Conservation (phyloP, 176 grass and related monocot genomes). For the Cenchrus fungigraminus region DNA sequence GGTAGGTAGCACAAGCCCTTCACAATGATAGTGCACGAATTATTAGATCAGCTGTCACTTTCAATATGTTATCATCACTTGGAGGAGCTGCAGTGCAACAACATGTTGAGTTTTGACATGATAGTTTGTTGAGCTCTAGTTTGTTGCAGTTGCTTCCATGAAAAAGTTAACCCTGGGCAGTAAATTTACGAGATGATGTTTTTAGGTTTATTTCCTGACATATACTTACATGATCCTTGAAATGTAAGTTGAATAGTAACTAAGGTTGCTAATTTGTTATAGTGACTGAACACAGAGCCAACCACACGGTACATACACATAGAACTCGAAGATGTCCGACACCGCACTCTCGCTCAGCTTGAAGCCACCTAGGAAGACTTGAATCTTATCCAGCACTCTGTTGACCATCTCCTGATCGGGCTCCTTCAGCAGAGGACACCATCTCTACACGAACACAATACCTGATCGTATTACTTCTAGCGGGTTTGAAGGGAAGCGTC, state of each 20-base stretch:
- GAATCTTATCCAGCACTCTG: too few species aligned
- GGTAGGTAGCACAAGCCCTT: slow-evolving; percentile 23
- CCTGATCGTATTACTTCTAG: too few species aligned
- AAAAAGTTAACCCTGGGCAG: neutral
- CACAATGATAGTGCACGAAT: neutral
- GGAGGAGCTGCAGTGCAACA: neutral
- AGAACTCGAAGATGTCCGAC: too few species aligned
- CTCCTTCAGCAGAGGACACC: too few species aligned
- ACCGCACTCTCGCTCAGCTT: too few species aligned
- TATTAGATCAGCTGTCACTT: slow-evolving; percentile 37
- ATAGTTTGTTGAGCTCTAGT: neutral
- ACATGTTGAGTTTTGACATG: neutral
- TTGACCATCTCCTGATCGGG: too few species aligned
- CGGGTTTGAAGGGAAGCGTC: too few species aligned
- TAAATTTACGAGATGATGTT: neutral
- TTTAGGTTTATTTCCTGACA: neutral
- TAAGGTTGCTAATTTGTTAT: neutral
- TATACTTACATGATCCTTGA: neutral
- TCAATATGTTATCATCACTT: slow-evolving; percentile 35
- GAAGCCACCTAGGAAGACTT: too few species aligned
- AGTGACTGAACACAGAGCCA: neutral
- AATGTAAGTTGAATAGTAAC: neutral
- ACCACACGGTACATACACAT: too few species aligned
- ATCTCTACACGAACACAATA: too few species aligned
- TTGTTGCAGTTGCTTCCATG: neutral